Evolutionary conservation across 345 rosid species (phyloP).

Genomic region (Salix suchowensis): DNA sequence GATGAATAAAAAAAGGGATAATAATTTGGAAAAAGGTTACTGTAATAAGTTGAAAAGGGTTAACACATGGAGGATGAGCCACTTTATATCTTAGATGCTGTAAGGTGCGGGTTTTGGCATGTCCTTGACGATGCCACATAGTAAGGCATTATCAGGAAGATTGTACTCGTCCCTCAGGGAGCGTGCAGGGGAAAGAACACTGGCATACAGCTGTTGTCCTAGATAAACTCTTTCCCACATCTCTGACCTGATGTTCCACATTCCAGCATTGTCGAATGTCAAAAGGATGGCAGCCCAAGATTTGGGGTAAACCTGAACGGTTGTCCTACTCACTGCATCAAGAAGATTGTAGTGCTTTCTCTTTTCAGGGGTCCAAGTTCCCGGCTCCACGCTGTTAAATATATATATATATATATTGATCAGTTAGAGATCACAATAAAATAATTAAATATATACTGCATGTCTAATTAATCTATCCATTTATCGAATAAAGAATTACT

Average conservation of each 20-base stretch:
- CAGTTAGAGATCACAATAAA: background rate
- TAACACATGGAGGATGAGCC: background rate
- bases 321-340: slow-evolving; percentile 37
- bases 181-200: slow-evolving; percentile 27
- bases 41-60: background rate
- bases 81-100: slow-evolving; percentile 9
- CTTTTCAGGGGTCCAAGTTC: slow-evolving; percentile 32
- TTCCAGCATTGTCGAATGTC: slow-evolving; percentile 36
- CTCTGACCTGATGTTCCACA: slow-evolving; percentile 39
- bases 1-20: background rate
- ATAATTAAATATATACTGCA: no score
- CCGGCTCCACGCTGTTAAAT: slow-evolving; percentile 25
- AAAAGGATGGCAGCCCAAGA: slow-evolving; percentile 35
- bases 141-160: slow-evolving; percentile 25
- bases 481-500: slow-evolving; percentile 3
- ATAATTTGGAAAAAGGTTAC: background rate
- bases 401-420: background rate
- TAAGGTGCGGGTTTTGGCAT: slow-evolving; percentile 29
- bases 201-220: slow-evolving; percentile 30
- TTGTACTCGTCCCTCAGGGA: slow-evolving; percentile 36
- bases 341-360: slow-evolving; percentile 32
- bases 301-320: slow-evolving; percentile 34
- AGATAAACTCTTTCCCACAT: slow-evolving; percentile 21
- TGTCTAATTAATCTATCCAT: no score
- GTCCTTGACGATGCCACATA: slow-evolving; percentile 28